phyloP scores from a whole-genome alignment of 2,329 filamentous ascomycete genomes.

The Gaeumannomyces sp. region DNA sequence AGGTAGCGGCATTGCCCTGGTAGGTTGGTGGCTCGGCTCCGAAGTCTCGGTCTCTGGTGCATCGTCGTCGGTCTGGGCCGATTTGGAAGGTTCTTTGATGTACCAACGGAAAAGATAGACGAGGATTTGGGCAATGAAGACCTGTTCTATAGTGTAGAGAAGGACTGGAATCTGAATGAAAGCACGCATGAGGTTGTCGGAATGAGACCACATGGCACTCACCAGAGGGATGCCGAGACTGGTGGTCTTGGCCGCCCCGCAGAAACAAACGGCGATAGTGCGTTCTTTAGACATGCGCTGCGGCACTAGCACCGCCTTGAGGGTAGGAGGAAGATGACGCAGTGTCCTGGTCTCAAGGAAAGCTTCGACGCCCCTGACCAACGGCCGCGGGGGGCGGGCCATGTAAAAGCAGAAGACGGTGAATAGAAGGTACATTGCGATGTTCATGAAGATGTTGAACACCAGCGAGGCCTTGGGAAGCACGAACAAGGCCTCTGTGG shows the following conservation, averaged over 20 bases:
- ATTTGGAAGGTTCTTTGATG: constrained; percentile 20
- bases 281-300: constrained; percentile 52
- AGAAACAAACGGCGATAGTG: constrained; percentile 66
- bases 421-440: constrained; percentile 58
- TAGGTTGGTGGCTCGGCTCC: neutral
- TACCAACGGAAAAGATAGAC: constrained; percentile 43
- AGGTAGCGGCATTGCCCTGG: too few species aligned
- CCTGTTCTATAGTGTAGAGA: constrained; percentile 54
- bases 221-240: constrained; percentile 63
- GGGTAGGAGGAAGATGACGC: constrained; percentile 20
- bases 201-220: constrained; percentile 59
- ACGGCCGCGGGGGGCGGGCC: constrained; percentile 33
- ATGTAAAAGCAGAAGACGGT: constrained; percentile 53
- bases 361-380: constrained; percentile 24
- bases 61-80: neutral
- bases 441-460: constrained; percentile 62
- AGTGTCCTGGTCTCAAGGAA: constrained; percentile 24
- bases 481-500: constrained; percentile 52
- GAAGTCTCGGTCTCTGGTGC: neutral
- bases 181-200: constrained; percentile 46
- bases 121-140: constrained; percentile 38
- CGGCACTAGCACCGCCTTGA: constrained; percentile 34
- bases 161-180: constrained; percentile 59
- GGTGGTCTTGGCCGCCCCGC: constrained; percentile 66
- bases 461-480: constrained; percentile 55